Evolutionary conservation across 177 flowering plant genomes (phyloP).

Genomic region (Vitis hybrid): DNA sequence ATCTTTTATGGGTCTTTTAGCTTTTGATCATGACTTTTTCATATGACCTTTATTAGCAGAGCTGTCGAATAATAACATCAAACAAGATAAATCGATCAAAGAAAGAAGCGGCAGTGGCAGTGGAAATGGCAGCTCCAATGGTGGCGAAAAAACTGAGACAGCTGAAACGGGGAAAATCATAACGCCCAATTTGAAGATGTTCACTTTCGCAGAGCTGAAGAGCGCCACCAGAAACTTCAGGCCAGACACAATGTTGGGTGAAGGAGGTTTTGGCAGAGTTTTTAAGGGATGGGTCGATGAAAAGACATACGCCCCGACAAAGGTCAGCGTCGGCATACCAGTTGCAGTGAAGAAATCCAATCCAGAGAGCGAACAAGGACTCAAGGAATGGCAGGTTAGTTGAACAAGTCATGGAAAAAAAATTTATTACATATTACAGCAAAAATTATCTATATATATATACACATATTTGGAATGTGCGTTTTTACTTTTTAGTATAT

Average conservation of each 20-base stretch:
- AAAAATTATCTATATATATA: too few species aligned
- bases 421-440: too few species aligned
- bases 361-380: slow-evolving; percentile 38
- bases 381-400: slow-evolving; percentile 41
- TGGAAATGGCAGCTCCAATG: background rate
- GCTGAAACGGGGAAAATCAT: slow-evolving; percentile 2
- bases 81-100: background rate
- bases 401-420: background rate
- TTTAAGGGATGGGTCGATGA: slow-evolving; percentile 53
- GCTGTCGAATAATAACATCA: background rate
- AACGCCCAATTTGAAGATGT: slow-evolving; percentile 27
- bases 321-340: slow-evolving; percentile 33
- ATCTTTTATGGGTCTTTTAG: too few species aligned
- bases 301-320: slow-evolving; percentile 34
- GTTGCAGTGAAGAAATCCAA: slow-evolving; percentile 49
- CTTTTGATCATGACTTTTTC: too few species aligned
- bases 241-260: slow-evolving; percentile 41
- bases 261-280: slow-evolving; percentile 51
- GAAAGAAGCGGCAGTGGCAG: background rate
- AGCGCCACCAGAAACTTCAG: slow-evolving; percentile 46
- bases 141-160: background rate
- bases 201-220: slow-evolving; percentile 32
- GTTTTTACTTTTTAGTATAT: too few species aligned
- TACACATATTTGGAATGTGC: too few species aligned
- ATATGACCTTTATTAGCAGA: background rate